These are phyloP conservation scores for Teunomyces stri DNA, from an alignment of 805 yeast genomes.

Conservation along the genomic window DNA sequence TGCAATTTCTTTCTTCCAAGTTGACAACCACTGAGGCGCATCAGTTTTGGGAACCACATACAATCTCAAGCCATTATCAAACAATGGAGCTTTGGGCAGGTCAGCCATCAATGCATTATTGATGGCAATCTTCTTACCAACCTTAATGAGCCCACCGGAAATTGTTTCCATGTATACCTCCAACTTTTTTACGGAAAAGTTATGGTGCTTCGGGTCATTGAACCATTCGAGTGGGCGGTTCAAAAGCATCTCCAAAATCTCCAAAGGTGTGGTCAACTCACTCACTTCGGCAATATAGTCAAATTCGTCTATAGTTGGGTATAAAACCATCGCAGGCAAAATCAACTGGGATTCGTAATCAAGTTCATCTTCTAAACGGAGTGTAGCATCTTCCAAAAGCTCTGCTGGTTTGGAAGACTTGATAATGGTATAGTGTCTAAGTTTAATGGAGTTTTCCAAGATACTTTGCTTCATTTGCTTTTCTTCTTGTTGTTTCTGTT, in stretches of 20 bases:
- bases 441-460: constrained; percentile 56
- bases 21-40: constrained; percentile 59
- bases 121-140: constrained; percentile 73
- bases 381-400: constrained; percentile 47
- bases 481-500: constrained; percentile 38
- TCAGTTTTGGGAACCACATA: constrained; percentile 77
- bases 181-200: constrained; percentile 57
- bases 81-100: constrained; percentile 67
- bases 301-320: constrained; percentile 81
- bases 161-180: constrained; percentile 80
- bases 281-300: constrained; percentile 76
- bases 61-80: constrained; percentile 69
- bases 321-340: constrained; percentile 77
- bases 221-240: constrained; percentile 72
- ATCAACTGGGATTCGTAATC: constrained; percentile 76
- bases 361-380: constrained; percentile 58
- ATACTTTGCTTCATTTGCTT: constrained; percentile 41
- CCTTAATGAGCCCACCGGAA: constrained; percentile 80
- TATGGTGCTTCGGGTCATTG: constrained; percentile 55
- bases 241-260: constrained; percentile 54
- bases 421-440: constrained; percentile 55
- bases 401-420: constrained; percentile 55
- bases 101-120: constrained; percentile 61
- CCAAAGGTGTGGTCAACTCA: constrained; percentile 66
- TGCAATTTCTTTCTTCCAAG: constrained; percentile 64